A percentile compares a stretch with the other conserved stretches of the same genome.
These are phyloP conservation scores for Boletus barrowsii DNA, from an alignment of 768 basidiomycete species.

Conservation along the genomic window DNA sequence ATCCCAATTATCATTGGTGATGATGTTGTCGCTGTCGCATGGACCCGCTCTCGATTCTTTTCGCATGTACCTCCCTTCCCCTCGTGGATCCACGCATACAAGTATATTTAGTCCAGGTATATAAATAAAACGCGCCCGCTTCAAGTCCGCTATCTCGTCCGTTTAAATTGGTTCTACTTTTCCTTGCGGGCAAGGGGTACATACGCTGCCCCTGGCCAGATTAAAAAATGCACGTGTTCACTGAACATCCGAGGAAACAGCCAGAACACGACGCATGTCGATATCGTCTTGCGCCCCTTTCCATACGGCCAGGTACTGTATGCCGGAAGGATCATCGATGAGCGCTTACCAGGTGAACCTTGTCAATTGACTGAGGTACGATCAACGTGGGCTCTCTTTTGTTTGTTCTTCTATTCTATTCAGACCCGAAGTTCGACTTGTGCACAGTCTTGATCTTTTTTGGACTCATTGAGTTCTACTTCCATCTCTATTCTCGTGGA, in stretches of 20 bases:
- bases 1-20: not conserved
- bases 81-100: conserved; percentile 2
- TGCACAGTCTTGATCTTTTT: too few relatives aligned
- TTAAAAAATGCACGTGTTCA: conserved; percentile 6
- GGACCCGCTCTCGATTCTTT: conserved; percentile 5
- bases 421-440: too few relatives aligned
- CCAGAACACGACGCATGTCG: not conserved
- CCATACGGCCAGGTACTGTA: conserved; percentile 1
- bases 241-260: not conserved
- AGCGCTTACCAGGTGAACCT: not conserved
- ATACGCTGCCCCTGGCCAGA: not conserved
- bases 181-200: too few relatives aligned
- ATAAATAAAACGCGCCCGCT: conserved; percentile 9
- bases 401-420: too few relatives aligned
- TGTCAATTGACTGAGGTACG: too few relatives aligned
- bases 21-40: not conserved
- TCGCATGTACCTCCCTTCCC: not conserved
- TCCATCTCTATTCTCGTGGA: too few relatives aligned
- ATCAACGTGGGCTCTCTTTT: too few relatives aligned
- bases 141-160: not conserved
- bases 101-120: conserved; percentile 11
- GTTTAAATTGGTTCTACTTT: too few relatives aligned
- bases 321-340: conserved; percentile 19
- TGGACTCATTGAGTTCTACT: too few relatives aligned
- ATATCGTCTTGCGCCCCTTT: conserved; percentile 11